Evolutionary conservation across 768 basidiomycete genomes (phyloP).

Genomic region (Trametes villosa): DNA sequence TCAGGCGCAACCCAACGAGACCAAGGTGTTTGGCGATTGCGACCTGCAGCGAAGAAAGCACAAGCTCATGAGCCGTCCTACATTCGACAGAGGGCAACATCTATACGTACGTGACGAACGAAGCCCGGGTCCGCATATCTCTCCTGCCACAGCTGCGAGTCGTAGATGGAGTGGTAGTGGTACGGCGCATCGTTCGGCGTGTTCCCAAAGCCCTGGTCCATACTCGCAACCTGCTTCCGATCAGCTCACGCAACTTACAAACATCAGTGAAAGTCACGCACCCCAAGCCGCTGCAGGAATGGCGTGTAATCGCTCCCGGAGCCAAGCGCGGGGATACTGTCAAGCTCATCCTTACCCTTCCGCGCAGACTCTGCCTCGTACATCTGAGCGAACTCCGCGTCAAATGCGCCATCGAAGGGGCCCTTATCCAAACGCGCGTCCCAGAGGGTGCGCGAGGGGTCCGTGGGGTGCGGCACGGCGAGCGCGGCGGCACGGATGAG

Average conservation of each 20-base stretch:
- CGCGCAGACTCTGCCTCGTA: constrained; percentile 41
- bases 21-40: constrained; percentile 63
- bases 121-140: constrained; percentile 67
- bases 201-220: constrained; percentile 41
- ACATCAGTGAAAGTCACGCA: constrained; percentile 40
- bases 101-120: constrained; percentile 52
- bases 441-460: constrained; percentile 70
- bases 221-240: constrained; percentile 37
- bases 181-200: constrained; percentile 51
- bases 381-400: constrained; percentile 46
- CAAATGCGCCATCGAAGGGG: constrained; percentile 46
- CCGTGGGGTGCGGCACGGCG: constrained; percentile 74
- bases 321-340: constrained; percentile 65
- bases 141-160: constrained; percentile 62
- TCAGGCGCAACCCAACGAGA: constrained; percentile 53
- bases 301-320: constrained; percentile 92
- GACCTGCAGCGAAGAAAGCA: constrained; percentile 36
- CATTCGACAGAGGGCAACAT: too few species aligned
- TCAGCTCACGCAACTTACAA: constrained; percentile 11
- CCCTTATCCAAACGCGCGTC: constrained; percentile 71
- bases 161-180: constrained; percentile 66
- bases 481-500: constrained; percentile 70
- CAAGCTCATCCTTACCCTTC: constrained; percentile 32
- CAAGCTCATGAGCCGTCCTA: neutral
- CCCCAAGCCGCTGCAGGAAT: constrained; percentile 81